Base-by-base conservation (phyloP, 208 protist genomes). In the Leishmania arabica region DNA sequence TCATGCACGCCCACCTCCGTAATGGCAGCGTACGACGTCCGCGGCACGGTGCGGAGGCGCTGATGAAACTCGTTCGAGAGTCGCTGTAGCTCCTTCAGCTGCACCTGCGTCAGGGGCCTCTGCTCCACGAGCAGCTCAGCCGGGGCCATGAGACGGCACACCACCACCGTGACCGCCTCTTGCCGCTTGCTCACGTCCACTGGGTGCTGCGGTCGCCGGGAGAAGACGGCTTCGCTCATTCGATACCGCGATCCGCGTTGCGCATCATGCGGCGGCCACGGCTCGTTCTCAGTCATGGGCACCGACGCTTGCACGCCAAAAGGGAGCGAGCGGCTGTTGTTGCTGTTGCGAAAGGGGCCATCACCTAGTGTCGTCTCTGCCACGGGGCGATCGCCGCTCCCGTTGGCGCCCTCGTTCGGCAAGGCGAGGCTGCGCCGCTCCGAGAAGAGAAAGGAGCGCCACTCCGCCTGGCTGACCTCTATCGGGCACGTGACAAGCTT, bases 91-190 rank as follows among this genome's bases (percentile, higher is more conserved):
- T 77, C 76, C 27, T 54, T 37, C 31, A 84, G 70, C 47, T 84
- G 81, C 24, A 2, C 37, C 34, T 34, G 51, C 15, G 64, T 56
- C 34, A 84, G 34, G 1, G 81, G 47, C 0, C 42, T 73, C 54
- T 72, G 49, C 17, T 66, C n/a, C 9, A 62, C 71, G 15, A 74
- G 40, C 8, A 84, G 71, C 27, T 60, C 37, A 2, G 75, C 53
- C 37, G 81, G 81, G 0, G 58, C 40, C 17, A 75, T 53, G 51
- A 84, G 75, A 47, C 81, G 69, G 40, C 81, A 84, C 75, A 84
- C 76, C 68, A 84, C 81, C 27, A 84, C 81, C 17, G 81, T 84
- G 45, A 84, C 81, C 24, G 78, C 76, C 65, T 80, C 76, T 62
- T 78, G 68, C 69, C 70, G 24, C 31, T 74, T 45, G n/a, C 76